Evolutionary conservation across 2,329 filamentous ascomycete genomes (phyloP).

Genomic region (Aspergillus awamori): DNA sequence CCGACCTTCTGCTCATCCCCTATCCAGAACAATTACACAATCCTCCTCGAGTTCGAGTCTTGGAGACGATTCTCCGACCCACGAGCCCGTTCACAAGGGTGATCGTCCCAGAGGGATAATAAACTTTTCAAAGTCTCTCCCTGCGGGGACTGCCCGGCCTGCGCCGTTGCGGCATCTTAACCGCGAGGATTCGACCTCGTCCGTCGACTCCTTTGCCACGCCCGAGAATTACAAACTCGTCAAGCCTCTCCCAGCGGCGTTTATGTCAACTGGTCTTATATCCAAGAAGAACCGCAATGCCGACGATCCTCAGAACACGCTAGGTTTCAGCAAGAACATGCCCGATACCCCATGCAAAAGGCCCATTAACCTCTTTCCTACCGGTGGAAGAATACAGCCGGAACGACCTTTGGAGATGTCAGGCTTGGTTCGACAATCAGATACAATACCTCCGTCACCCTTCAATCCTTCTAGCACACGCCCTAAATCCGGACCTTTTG

Average conservation of each 20-base stretch:
- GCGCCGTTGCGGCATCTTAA: slow-evolving; percentile 45
- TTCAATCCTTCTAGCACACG: slow-evolving; percentile 68
- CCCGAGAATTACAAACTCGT: slow-evolving; percentile 75
- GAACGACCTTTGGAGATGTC: slow-evolving; percentile 65
- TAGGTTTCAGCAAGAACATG: slow-evolving; percentile 66
- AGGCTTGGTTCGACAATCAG: slow-evolving; percentile 69
- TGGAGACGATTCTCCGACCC: slow-evolving; percentile 70
- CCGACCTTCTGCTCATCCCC: slow-evolving; percentile 67
- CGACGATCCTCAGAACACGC: slow-evolving; percentile 62
- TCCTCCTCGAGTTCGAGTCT: slow-evolving; percentile 82
- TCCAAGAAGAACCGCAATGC: slow-evolving; percentile 90
- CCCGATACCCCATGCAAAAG: slow-evolving; percentile 98
- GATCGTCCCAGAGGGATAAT: slow-evolving; percentile 56
- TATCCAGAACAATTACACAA: slow-evolving; percentile 83
- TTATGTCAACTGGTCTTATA: slow-evolving; percentile 91
- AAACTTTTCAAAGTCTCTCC: slow-evolving; percentile 75
- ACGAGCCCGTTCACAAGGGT: slow-evolving; percentile 59
- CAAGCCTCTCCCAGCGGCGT: slow-evolving; percentile 77
- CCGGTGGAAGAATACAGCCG: slow-evolving; percentile 56
- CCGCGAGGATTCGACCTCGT: slow-evolving; percentile 53
- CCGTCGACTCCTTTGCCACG: slow-evolving; percentile 66
- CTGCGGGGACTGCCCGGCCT: slow-evolving; percentile 64
- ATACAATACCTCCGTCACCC: slow-evolving; percentile 78
- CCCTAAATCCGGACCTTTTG: slow-evolving; percentile 69
- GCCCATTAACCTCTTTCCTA: slow-evolving; percentile 68